A percentile compares a stretch with the other conserved stretches of the same genome.
These are phyloP conservation scores for Arthrobotrys entomopaga DNA, from an alignment of 2,329 filamentous ascomycete genomes.

Conservation along the genomic window DNA sequence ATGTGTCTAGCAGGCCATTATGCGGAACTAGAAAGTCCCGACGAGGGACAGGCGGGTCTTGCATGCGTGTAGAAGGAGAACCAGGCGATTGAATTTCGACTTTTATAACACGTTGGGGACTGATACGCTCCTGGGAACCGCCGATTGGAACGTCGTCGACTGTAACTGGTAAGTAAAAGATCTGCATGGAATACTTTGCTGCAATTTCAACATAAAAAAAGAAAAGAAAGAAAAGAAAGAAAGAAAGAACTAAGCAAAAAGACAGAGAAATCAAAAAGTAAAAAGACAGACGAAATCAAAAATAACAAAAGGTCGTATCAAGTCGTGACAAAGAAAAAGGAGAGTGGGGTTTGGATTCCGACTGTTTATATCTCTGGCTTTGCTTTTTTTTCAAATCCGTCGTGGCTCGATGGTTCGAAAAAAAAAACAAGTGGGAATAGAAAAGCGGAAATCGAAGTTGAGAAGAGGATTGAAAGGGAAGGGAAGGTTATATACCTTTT, in stretches of 20 bases:
- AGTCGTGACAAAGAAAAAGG: slow-evolving; percentile 30
- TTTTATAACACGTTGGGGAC: slow-evolving; percentile 10
- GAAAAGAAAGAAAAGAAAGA: not conserved
- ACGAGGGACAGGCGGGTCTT: slow-evolving; percentile 37
- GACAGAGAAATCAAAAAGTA: slow-evolving; percentile 8
- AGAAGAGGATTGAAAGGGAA: slow-evolving; percentile 53
- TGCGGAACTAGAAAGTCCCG: slow-evolving; percentile 45
- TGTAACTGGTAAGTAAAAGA: slow-evolving; percentile 43
- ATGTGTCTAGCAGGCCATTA: slow-evolving; percentile 43
- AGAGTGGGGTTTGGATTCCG: slow-evolving; percentile 42
- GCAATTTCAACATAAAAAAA: not conserved
- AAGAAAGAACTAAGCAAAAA: slow-evolving; percentile 18
- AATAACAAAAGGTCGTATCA: not conserved
- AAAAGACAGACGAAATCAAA: slow-evolving; percentile 8
- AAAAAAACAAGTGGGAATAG: slow-evolving; percentile 7
- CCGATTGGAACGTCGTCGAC: slow-evolving; percentile 15
- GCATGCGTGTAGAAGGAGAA: slow-evolving; percentile 39
- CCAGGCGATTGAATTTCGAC: slow-evolving; percentile 6
- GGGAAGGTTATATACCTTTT: slow-evolving; percentile 52
- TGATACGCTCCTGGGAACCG: slow-evolving; percentile 7
- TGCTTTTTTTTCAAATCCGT: slow-evolving; percentile 23
- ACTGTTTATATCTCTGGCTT: slow-evolving; percentile 17
- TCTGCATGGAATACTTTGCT: slow-evolving; percentile 35
- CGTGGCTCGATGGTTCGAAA: slow-evolving; percentile 33
- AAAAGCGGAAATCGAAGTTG: slow-evolving; percentile 35